Evolutionary conservation across 2,329 filamentous ascomycete genomes (phyloP).

Genomic region (Ilyonectria mors-panacis): DNA sequence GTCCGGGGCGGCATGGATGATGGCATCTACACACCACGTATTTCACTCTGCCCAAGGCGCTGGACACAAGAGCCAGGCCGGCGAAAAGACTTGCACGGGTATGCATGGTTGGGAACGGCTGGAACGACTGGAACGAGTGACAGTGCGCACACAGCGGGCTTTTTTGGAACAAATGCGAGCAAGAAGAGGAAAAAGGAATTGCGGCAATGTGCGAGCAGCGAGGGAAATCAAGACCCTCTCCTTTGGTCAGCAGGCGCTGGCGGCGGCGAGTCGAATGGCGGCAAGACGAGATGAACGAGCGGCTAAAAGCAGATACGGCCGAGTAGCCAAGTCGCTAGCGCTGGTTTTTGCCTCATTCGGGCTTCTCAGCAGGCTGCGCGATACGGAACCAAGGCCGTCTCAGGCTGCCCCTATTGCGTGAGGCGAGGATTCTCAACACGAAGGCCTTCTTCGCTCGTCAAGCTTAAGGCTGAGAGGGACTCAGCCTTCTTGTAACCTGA

Average conservation of each 20-base stretch:
- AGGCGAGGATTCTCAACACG: neutral
- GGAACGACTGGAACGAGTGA: neutral
- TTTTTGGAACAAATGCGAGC: neutral
- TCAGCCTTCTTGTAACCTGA: conserved; percentile 4
- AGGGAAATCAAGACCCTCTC: neutral
- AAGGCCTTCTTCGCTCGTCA: neutral
- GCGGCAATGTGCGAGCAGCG: neutral
- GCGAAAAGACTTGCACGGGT: conserved; percentile 18
- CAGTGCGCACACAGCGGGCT: neutral
- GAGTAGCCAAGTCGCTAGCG: conserved; percentile 1
- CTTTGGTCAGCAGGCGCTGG: neutral
- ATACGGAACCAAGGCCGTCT: conserved; percentile 1
- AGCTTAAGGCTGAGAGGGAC: neutral
- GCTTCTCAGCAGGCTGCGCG: neutral
- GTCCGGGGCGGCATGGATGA: neutral
- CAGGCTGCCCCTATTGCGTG: neutral
- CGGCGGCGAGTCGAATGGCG: neutral
- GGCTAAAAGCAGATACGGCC: conserved; percentile 10
- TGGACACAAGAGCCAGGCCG: conserved; percentile 21
- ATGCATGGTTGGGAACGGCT: conserved; percentile 18
- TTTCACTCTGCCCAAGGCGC: conserved; percentile 28
- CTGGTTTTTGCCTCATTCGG: neutral
- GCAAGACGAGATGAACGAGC: neutral
- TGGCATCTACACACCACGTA: conserved; percentile 29
- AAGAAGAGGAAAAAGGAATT: neutral